phyloP scores from a whole-genome alignment of 2,329 filamentous ascomycete species.

The Curvularia verruculosa region DNA sequence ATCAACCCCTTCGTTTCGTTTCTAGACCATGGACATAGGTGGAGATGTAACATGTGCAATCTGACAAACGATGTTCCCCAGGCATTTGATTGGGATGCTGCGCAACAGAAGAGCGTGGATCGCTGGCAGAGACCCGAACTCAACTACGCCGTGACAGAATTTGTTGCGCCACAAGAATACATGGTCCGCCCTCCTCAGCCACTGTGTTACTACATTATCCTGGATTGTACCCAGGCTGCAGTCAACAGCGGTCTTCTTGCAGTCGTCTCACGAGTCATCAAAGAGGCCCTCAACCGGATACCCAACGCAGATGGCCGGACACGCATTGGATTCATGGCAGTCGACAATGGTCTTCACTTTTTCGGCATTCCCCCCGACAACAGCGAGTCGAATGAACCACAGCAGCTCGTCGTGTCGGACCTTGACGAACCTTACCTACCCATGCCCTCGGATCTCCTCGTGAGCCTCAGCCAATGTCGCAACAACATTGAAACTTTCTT shows the following conservation, averaged over 20 bases:
- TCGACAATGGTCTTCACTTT: constrained; percentile 94
- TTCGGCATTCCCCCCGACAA: constrained; percentile 91
- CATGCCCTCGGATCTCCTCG: constrained; percentile 87
- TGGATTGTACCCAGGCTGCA: constrained; percentile 61
- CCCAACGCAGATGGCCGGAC: constrained; percentile 96
- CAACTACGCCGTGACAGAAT: constrained; percentile 96
- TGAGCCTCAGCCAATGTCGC: constrained; percentile 86
- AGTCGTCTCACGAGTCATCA: constrained; percentile 88
- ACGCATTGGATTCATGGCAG: constrained; percentile 90
- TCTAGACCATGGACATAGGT: constrained; percentile 93
- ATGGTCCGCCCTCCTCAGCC: constrained; percentile 98
- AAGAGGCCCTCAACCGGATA: constrained; percentile 94
- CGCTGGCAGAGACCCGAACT: constrained; percentile 90
- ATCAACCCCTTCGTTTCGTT: constrained; percentile 94
- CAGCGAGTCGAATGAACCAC: constrained; percentile 82
- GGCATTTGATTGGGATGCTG: constrained; percentile 96
- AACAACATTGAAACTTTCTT: constrained; percentile 92
- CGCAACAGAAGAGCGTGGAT: constrained; percentile 87
- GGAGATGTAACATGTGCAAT: constrained; percentile 99
- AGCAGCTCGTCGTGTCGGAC: constrained; percentile 93
- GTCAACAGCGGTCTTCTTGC: constrained; percentile 83
- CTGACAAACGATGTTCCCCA: constrained; percentile 99
- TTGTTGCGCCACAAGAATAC: constrained; percentile 97
- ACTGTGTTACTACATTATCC: constrained; percentile 43
- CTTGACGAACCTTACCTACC: constrained; percentile 96